Percentiles rank a stretch among this genome's conserved stretches.
phyloP scores from a whole-genome alignment of 257 asterid genomes.

The Solanum clarkiae region DNA sequence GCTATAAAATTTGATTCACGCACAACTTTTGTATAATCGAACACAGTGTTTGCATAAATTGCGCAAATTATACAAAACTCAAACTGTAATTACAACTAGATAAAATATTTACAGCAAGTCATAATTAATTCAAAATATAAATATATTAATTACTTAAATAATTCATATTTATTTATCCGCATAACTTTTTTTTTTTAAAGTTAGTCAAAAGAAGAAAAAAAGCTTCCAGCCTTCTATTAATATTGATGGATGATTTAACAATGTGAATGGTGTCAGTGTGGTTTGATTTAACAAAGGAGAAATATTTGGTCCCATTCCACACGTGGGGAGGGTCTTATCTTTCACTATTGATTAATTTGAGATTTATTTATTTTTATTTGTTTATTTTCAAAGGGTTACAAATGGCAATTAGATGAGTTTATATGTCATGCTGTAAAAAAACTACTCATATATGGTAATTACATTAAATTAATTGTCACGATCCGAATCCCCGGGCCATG shows the following conservation, averaged over 20 bases:
- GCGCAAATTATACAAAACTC: too few species aligned
- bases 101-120: fast-evolving
- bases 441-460: background rate
- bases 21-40: too few species aligned
- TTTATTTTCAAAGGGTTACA: background rate
- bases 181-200: too few species aligned
- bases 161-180: too few species aligned
- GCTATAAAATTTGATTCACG: too few species aligned
- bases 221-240: too few species aligned
- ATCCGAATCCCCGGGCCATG: too few species aligned
- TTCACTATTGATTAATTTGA: background rate
- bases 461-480: background rate
- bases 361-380: background rate
- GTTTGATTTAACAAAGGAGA: background rate
- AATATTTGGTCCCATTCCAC: background rate
- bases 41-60: too few species aligned
- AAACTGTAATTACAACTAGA: too few species aligned
- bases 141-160: too few species aligned
- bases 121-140: too few species aligned
- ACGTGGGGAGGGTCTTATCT: background rate
- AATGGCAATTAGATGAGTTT: background rate
- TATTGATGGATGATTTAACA: background rate
- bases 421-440: background rate
- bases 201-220: too few species aligned
- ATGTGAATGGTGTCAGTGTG: background rate